phyloP scores from a whole-genome alignment of 2,329 filamentous ascomycete species.

The Claviceps fusiformis region DNA sequence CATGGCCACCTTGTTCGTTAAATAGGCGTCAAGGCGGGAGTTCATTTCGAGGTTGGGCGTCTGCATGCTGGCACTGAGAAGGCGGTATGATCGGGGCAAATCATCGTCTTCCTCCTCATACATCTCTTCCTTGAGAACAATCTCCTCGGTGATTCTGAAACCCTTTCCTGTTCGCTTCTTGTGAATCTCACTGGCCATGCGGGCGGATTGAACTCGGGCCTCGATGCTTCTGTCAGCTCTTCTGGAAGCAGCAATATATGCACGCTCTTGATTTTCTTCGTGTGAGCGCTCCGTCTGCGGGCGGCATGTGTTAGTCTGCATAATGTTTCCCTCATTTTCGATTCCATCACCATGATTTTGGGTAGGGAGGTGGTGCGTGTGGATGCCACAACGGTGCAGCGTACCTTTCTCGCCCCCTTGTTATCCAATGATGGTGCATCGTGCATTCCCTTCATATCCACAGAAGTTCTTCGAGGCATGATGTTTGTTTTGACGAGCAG shows the following conservation, averaged over 20 bases:
- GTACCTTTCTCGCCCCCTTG: conserved; percentile 1
- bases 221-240: conserved; percentile 78
- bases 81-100: conserved; percentile 50
- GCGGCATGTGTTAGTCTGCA: neutral
- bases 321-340: neutral
- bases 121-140: conserved; percentile 85
- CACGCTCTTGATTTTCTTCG: conserved; percentile 73
- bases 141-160: conserved; percentile 70
- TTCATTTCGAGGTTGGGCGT: conserved; percentile 49
- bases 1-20: conserved; percentile 29
- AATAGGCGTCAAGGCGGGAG: conserved; percentile 38
- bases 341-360: too few relatives aligned
- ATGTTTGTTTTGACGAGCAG: neutral
- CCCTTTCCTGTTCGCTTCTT: conserved; percentile 73
- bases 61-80: conserved; percentile 48
- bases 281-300: conserved; percentile 58
- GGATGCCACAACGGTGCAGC: neutral
- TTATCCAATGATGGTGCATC: neutral
- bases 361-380: too few relatives aligned
- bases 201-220: conserved; percentile 75
- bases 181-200: conserved; percentile 81
- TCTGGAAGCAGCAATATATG: conserved; percentile 83
- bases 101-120: conserved; percentile 92
- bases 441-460: neutral
- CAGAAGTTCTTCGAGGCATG: conserved; percentile 1